Evolutionary conservation across 306 rosid species (phyloP).

Genomic region (Oemleria cerasiformis): DNA sequence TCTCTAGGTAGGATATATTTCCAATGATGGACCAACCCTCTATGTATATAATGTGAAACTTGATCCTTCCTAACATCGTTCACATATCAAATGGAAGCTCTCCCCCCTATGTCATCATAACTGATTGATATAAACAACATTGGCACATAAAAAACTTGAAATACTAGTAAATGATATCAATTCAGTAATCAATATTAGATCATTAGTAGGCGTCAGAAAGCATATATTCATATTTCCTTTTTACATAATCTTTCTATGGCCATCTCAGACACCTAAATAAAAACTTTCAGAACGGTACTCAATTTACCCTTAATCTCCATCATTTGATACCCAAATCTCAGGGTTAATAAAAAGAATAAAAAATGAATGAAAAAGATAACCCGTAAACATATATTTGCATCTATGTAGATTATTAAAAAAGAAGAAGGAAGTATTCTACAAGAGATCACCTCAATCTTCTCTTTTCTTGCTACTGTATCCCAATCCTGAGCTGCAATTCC

Average conservation of each 20-base stretch:
- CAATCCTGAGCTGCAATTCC: constrained; percentile 97
- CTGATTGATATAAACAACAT: background rate
- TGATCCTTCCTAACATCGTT: background rate
- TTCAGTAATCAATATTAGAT: background rate
- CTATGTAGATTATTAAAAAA: background rate
- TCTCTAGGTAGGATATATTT: too few species aligned
- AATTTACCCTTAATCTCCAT: background rate
- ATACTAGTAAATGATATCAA: background rate
- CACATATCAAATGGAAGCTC: background rate
- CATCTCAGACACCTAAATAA: background rate
- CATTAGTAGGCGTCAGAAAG: background rate
- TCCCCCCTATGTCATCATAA: background rate
- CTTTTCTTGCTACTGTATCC: constrained; percentile 94
- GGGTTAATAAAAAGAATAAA: background rate
- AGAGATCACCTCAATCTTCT: constrained; percentile 72
- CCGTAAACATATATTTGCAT: too few species aligned
- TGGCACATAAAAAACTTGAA: background rate
- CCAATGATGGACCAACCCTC: too few species aligned
- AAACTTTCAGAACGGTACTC: background rate
- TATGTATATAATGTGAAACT: background rate
- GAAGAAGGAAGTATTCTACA: background rate
- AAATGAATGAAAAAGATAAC: background rate
- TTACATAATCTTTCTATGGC: background rate
- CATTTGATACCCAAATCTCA: background rate
- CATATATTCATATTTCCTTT: too few species aligned